A percentile compares a stretch with the other conserved stretches of the same genome.
Evolutionary conservation across 2,329 filamentous ascomycete species (phyloP).

Genomic region (Capronia americana): DNA sequence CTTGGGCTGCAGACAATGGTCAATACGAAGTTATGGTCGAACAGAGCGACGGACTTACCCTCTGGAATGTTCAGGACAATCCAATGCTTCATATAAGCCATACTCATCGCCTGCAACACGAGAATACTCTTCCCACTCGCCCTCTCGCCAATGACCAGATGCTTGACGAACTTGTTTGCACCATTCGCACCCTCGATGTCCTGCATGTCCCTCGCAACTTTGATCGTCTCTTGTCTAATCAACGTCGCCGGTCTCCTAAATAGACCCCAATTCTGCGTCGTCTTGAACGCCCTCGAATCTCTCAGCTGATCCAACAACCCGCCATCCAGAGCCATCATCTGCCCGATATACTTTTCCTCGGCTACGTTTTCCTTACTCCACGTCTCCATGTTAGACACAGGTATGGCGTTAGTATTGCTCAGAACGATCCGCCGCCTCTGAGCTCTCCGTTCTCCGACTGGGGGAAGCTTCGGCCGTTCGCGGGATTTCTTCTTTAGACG

Average conservation of each 20-base stretch:
- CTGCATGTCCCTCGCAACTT: constrained; percentile 70
- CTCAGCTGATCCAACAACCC: constrained; percentile 78
- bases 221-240: constrained; percentile 77
- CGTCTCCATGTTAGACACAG: constrained; percentile 71
- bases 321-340: constrained; percentile 70
- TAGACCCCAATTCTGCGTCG: constrained; percentile 83
- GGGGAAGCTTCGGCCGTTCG: constrained; percentile 62
- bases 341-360: constrained; percentile 64
- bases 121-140: constrained; percentile 86
- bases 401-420: constrained; percentile 90
- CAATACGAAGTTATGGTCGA: background rate
- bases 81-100: constrained; percentile 83
- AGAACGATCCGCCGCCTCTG: constrained; percentile 87
- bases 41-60: constrained; percentile 62
- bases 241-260: constrained; percentile 83
- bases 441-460: constrained; percentile 82
- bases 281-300: constrained; percentile 87
- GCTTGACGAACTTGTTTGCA: constrained; percentile 53
- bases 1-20: constrained; percentile 65
- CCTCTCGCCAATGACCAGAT: constrained; percentile 75
- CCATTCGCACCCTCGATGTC: constrained; percentile 53
- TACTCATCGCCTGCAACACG: constrained; percentile 80
- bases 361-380: constrained; percentile 64
- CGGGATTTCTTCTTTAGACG: constrained; percentile 54
- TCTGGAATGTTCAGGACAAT: constrained; percentile 89